phyloP scores from a whole-genome alignment of 2,329 filamentous ascomycete genomes.

The Aspergillus ochraceoroseus region DNA sequence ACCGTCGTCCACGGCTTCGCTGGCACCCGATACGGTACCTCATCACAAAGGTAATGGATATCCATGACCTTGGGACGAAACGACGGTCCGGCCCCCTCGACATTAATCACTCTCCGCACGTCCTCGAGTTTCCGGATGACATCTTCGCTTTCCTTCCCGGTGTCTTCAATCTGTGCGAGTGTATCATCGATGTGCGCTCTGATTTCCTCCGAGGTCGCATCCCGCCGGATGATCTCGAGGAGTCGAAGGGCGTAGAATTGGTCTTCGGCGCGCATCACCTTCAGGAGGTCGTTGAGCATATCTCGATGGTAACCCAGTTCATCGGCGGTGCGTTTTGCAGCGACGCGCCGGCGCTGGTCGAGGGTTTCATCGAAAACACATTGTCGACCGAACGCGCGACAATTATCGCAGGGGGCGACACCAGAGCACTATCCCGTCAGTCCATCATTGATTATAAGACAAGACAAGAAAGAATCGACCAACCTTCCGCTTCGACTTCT shows the following conservation, averaged over 20 bases:
- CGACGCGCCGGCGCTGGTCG: slow-evolving; percentile 47
- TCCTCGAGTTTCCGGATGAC: slow-evolving; percentile 28
- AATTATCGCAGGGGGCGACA: slow-evolving; percentile 38
- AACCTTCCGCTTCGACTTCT: slow-evolving; percentile 42
- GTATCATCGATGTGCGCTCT: slow-evolving; percentile 32
- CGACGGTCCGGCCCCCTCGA: slow-evolving; percentile 30
- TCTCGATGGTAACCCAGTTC: slow-evolving; percentile 40
- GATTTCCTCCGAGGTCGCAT: slow-evolving; percentile 36
- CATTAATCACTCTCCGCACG: slow-evolving; percentile 26
- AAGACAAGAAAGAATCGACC: slow-evolving; percentile 8
- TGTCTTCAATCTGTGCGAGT: slow-evolving; percentile 21
- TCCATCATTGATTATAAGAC: too few relatives aligned
- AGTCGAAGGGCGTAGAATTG: slow-evolving; percentile 28
- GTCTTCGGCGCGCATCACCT: slow-evolving; percentile 33
- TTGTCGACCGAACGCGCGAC: slow-evolving; percentile 31
- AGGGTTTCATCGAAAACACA: slow-evolving; percentile 58
- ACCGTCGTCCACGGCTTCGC: slow-evolving; percentile 69
- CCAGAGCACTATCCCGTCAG: slow-evolving; percentile 34
- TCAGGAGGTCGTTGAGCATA: slow-evolving; percentile 37
- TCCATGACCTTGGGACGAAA: slow-evolving; percentile 41
- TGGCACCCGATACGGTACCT: slow-evolving; percentile 33
- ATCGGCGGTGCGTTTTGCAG: slow-evolving; percentile 39
- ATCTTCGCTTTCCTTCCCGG: slow-evolving; percentile 16
- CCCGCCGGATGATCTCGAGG: slow-evolving; percentile 35
- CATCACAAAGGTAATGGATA: slow-evolving; percentile 38